Conservation (phyloP, 805 yeast species). For the Schizosaccharomyces pombe region DNA sequence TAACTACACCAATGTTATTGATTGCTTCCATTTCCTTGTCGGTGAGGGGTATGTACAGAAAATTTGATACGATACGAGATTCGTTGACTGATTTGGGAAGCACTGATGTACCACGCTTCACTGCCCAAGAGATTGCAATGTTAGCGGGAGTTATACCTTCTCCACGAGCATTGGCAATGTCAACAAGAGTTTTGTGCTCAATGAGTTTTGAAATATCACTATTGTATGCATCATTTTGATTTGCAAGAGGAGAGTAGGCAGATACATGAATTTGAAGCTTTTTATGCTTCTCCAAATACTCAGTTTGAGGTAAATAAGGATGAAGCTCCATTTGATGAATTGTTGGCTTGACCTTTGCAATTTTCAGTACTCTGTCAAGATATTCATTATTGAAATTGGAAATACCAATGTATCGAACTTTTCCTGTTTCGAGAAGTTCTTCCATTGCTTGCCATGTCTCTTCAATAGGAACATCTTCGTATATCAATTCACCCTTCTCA, state of each 20-base stretch:
- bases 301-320: slow-evolving; percentile 43
- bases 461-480: slow-evolving; percentile 16
- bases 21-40: slow-evolving; percentile 22
- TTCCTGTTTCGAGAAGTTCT: slow-evolving; percentile 26
- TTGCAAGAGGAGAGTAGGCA: slow-evolving; percentile 63
- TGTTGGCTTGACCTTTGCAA: slow-evolving; percentile 35
- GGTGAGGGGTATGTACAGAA: slow-evolving; percentile 20
- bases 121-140: slow-evolving; percentile 31
- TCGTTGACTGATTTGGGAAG: slow-evolving; percentile 30
- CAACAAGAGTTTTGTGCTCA: slow-evolving; percentile 17
- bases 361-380: slow-evolving; percentile 26
- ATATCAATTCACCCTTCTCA: slow-evolving; percentile 21
- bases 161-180: slow-evolving; percentile 33
- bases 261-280: slow-evolving; percentile 32
- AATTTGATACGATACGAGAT: slow-evolving; percentile 29
- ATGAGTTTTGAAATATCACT: slow-evolving; percentile 21
- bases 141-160: slow-evolving; percentile 22
- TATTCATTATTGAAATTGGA: slow-evolving; percentile 41
- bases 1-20: slow-evolving; percentile 8
- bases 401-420: slow-evolving; percentile 49
- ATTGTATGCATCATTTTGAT: slow-evolving; percentile 22
- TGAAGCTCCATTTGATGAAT: slow-evolving; percentile 58
- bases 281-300: slow-evolving; percentile 29
- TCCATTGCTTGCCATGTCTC: slow-evolving; percentile 46
- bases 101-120: slow-evolving; percentile 10